Base-by-base conservation (phyloP, 192 early-diverging fungal genomes). In the Coemansia sp. region DNA sequence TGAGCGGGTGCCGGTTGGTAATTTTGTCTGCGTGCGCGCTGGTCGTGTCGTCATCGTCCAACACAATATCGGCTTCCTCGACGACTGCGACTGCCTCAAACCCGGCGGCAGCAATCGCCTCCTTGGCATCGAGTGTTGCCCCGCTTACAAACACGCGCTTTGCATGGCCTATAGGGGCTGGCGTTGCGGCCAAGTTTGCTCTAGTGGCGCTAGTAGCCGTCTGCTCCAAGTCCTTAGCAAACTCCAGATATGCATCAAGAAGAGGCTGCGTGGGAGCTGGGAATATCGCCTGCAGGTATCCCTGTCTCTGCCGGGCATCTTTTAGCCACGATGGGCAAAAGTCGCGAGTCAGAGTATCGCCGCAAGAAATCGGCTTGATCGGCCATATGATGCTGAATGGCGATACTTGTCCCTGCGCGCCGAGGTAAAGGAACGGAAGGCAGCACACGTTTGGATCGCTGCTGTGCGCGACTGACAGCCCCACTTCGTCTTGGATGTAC, bases 351-450 rank as follows among this genome's bases (percentile, higher is more conserved):
- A 91, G 69, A 1, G 67, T 46, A 22, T 87, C 87, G 36, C 88
- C 87, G 36, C 82, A 64, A 3, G 49, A 31, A 20, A 92, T 87
- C 16, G 84, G 50, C 53, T 82, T 80, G 50, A 88, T 84, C 1
- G 90, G 90, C 79, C 88, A 92, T 57, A 92, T 55, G 46, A 92
- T 75, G 71, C 87, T 90, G 62, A 87, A 91, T 13, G 89, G 87
- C 52, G 83, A 79, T 44, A 87, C 87, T 29, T 73, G 81, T 6
- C 81, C 84, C 20, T 76, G 78, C 20, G 79, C 76, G 15, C 80
- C 73, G 5, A 86, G 75, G 58, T 87, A 91, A 64, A 92, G 87
- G 64, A 92, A 88, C 41, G 90, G 90, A 0, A 87, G 65, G 65
- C 88, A 89, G 46, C 81, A 68, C 43, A 88, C 80, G 69, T 91